Evolutionary conservation across 768 basidiomycete genomes (phyloP).

Genomic region (Rhizopogon sp.): DNA sequence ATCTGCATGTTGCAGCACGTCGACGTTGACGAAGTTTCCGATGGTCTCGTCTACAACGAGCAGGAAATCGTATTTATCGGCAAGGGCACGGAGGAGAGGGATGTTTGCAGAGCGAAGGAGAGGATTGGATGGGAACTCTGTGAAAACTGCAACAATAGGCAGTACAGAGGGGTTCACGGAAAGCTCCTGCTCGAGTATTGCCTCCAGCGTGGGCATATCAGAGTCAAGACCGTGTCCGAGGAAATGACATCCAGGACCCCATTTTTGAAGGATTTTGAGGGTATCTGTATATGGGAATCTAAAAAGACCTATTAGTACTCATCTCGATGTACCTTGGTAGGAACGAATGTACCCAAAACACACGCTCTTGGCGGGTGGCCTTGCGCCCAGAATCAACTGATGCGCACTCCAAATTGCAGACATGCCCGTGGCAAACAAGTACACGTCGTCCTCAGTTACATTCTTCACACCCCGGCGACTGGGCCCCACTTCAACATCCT

Average conservation of each 20-base stretch:
- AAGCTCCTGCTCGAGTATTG: constrained; percentile 45
- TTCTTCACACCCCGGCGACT: constrained; percentile 64
- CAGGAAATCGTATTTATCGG: constrained; percentile 84
- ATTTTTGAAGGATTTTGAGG: constrained; percentile 89
- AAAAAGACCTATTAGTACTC: not conserved
- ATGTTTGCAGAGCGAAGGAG: constrained; percentile 84
- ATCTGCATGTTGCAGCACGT: constrained; percentile 82
- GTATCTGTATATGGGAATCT: constrained; percentile 97
- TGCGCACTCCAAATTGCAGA: constrained; percentile 92
- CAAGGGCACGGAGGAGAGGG: constrained; percentile 64
- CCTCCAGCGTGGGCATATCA: constrained; percentile 72
- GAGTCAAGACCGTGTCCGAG: constrained; percentile 73
- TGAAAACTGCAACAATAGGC: constrained; percentile 77
- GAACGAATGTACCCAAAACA: constrained; percentile 80
- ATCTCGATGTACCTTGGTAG: not conserved
- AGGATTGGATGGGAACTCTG: constrained; percentile 95
- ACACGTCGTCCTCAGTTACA: constrained; percentile 85
- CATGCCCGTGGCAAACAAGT: constrained; percentile 86
- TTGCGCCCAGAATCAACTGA: constrained; percentile 50
- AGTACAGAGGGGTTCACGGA: constrained; percentile 36
- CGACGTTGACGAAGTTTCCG: constrained; percentile 91
- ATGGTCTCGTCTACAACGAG: constrained; percentile 93
- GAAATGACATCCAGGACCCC: constrained; percentile 93
- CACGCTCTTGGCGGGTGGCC: constrained; percentile 71
- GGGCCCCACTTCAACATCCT: constrained; percentile 47